Conservation (phyloP, 2,329 filamentous ascomycete species). For the Pseudocercospora ulei region DNA sequence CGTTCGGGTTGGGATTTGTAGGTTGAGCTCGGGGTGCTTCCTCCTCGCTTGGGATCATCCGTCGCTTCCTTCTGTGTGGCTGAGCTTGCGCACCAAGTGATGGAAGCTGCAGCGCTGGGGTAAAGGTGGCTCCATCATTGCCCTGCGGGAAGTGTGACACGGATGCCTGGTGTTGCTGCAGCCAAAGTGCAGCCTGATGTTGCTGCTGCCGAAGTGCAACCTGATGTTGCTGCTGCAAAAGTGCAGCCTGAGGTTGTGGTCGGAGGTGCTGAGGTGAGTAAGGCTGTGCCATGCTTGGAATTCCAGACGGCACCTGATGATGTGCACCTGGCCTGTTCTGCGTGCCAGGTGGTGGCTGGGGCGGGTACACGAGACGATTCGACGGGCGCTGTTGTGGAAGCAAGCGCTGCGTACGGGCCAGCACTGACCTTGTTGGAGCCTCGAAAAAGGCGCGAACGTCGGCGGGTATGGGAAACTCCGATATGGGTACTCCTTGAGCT, state of each 20-base stretch:
- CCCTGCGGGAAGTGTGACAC: background rate
- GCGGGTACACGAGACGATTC: background rate
- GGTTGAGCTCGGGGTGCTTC: slow-evolving; percentile 33
- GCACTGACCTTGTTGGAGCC: slow-evolving; percentile 1
- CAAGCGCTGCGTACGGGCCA: slow-evolving; percentile 13
- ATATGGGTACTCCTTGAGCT: background rate
- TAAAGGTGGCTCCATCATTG: background rate
- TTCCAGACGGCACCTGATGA: no score
- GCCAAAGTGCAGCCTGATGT: background rate
- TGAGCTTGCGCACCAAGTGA: background rate
- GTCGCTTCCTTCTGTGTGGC: slow-evolving; percentile 3
- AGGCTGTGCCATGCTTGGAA: no score
- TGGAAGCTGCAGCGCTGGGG: background rate
- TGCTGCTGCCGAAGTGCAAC: background rate
- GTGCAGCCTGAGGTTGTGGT: background rate
- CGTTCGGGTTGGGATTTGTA: slow-evolving; percentile 39
- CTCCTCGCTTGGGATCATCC: slow-evolving; percentile 18
- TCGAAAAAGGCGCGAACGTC: slow-evolving; percentile 13
- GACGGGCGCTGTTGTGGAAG: slow-evolving; percentile 11
- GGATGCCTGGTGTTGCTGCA: slow-evolving; percentile 4
- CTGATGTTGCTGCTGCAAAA: slow-evolving; percentile 1
- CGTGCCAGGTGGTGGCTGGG: slow-evolving; percentile 5
- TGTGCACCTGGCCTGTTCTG: no score
- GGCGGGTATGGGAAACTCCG: slow-evolving; percentile 6
- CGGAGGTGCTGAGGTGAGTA: background rate